A percentile compares a stretch with the other conserved stretches of the same genome.
Conservation (phyloP, 192 early-diverging fungal genomes). For the Chytriomyces sp. region DNA sequence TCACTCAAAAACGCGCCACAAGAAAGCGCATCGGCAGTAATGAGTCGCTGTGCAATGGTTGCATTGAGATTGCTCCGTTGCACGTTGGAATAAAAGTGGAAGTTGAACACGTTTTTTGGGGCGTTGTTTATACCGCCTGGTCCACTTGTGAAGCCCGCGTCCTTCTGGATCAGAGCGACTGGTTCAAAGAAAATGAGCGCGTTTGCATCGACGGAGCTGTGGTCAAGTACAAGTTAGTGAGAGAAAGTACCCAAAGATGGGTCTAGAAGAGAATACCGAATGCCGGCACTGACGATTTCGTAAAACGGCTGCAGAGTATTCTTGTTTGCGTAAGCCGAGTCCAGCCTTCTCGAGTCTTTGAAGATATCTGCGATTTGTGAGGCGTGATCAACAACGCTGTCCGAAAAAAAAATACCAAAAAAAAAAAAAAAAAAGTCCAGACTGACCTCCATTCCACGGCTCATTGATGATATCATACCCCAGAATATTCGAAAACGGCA, state of each 20-base stretch:
- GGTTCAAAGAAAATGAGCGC: conserved; percentile 66
- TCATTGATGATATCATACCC: conserved; percentile 74
- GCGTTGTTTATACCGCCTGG: conserved; percentile 21
- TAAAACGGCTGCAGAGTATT: conserved; percentile 58
- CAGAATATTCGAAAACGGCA: conserved; percentile 53
- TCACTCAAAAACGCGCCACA: conserved; percentile 30
- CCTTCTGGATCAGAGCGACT: conserved; percentile 43
- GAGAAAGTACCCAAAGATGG: too few species aligned
- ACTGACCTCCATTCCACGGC: conserved; percentile 58
- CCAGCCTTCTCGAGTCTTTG: conserved; percentile 47
- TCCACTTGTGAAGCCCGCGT: conserved; percentile 28
- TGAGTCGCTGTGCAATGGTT: conserved; percentile 34
- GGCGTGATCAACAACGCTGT: neutral
- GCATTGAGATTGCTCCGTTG: conserved; percentile 53
- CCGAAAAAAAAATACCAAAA: neutral
- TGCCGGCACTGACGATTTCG: conserved; percentile 52
- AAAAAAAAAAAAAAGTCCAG: neutral
- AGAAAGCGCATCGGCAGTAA: neutral
- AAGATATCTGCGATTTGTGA: conserved; percentile 34
- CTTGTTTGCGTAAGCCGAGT: conserved; percentile 52
- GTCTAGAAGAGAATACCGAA: too few species aligned
- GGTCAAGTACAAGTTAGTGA: neutral
- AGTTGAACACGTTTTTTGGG: conserved; percentile 24
- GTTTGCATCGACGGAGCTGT: conserved; percentile 49
- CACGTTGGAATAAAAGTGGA: conserved; percentile 31